A percentile compares a stretch with the other conserved stretches of the same genome.
Conservation (phyloP, 2,329 filamentous ascomycete genomes). For the Pseudodiploospora longispora region DNA sequence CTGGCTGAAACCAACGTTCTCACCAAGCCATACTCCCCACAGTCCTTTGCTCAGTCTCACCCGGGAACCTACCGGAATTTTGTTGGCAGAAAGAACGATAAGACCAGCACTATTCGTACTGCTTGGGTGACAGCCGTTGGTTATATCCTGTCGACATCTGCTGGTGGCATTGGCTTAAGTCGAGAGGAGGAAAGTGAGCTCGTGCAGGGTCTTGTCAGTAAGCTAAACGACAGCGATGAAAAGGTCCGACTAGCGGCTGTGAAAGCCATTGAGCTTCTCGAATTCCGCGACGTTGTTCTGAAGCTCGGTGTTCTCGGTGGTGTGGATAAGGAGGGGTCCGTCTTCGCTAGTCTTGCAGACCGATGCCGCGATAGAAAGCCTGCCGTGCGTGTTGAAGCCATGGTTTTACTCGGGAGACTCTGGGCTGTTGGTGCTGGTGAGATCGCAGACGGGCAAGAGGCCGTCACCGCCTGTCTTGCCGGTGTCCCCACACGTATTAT, state of each 20-base stretch:
- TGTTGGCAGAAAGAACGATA: conserved; percentile 77
- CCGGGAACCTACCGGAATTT: conserved; percentile 74
- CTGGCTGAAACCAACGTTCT: conserved; percentile 53
- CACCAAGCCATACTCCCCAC: conserved; percentile 75
- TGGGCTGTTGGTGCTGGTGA: conserved; percentile 93
- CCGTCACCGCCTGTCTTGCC: conserved; percentile 64
- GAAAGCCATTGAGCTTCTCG: conserved; percentile 72
- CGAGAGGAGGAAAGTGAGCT: conserved; percentile 72
- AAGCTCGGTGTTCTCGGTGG: conserved; percentile 74
- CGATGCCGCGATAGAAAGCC: conserved; percentile 81
- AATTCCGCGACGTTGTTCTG: conserved; percentile 69
- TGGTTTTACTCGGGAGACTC: conserved; percentile 73
- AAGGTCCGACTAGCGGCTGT: conserved; percentile 87
- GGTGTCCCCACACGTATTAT: conserved; percentile 80
- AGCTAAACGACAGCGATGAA: conserved; percentile 82
- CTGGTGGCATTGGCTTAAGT: conserved; percentile 80
- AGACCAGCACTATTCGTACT: conserved; percentile 70
- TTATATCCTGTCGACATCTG: conserved; percentile 82
- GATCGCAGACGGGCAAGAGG: conserved; percentile 73
- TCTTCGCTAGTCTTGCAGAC: conserved; percentile 76
- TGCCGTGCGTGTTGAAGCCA: conserved; percentile 75
- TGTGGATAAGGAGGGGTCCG: conserved; percentile 65
- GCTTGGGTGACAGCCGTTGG: conserved; percentile 81
- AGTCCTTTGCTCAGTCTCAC: conserved; percentile 82
- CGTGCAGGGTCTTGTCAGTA: conserved; percentile 66